Evolutionary conservation across 2,329 filamentous ascomycete species (phyloP), one percentile per base, ranked within the genome.

Genomic region (Emergomyces pasteurianus): DNA sequence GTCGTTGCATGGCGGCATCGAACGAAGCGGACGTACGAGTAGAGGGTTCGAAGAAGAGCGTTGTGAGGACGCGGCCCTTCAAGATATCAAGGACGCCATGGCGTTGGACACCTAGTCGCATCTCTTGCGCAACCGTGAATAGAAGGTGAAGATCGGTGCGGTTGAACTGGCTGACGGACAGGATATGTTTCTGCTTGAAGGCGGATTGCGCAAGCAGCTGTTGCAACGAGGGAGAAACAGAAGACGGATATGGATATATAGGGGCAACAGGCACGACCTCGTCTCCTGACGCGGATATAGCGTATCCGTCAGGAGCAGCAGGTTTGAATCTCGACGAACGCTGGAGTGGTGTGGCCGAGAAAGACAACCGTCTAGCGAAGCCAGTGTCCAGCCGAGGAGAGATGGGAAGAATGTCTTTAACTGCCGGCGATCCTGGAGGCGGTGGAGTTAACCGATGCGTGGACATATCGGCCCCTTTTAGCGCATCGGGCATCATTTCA

Each of bases 1-100:
- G 86, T 58, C 95, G 88, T 80, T 99, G 95, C 94, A 99, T 99
- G 49, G 94, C 94, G 61, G 92, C 89, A 72, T 99, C 94, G 69
- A 99, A 99, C 3, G 94, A 99, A 43, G 89, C 86, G 14, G 92
- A 96, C 5, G 94, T 99, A 60, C 94, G 85, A 2, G 94, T 99
- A 0, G 92, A 97, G 1, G 94, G 94, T 80, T 99, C 94, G 75
- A 92, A 99, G 83, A 99, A 99, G 79, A 99, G 85, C 1, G 90
- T 94, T 77, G 88, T 90, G 43, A 99, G 82, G 14, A 99, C 84
- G 53, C 89, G 86, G 34, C 92, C 91, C 69, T 88, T 89, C 63
- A 99, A 84, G 61, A 95, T 82, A 70, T 94, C 87, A 58, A 99
- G 81, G 36, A 94, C 88, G 62, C 94, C 94, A 69, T 95, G 88